Evolutionary conservation across 2,329 filamentous ascomycete genomes (phyloP), one percentile per base, ranked within the genome.

Genomic region (Fusarium xyrophilum): DNA sequence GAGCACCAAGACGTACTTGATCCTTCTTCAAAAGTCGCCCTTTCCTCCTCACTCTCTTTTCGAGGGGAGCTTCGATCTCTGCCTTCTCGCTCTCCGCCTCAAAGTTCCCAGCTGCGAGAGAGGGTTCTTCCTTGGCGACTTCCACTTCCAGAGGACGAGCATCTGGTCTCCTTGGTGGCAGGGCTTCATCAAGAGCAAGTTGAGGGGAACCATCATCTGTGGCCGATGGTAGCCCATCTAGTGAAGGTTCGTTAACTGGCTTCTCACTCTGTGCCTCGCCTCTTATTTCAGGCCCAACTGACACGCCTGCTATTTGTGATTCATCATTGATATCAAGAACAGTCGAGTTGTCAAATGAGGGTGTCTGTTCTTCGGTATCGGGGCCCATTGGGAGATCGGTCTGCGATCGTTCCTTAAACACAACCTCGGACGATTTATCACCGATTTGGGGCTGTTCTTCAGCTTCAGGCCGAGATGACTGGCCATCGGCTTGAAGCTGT

Each of bases 61-160:
- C 78, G 47, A 80, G 80, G 12, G 82, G 74, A 6, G 72, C 63
- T n/a, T 73, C 76, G 5, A 81, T 73, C 51, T 82, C 78, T 38
- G 71, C 64, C 38, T 75, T 73, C 54, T 78, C 73, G 23, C 47
- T 66, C 12, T 65, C 73, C 30, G 55, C 62, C 30, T 73, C 61
- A 17, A 56, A 56, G 7, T 70, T 64, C n/a, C 68, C 74, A 15
- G 68, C 73, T 30, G 75, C 72, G 13, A 57, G 63, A 12, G 67
- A 60, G 38, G 73, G 68, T 44, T 63, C 57, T 23, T 74, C 68
- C 36, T 70, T 65, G 2, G 65, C 64, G 56, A 72, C 48, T 23
- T 50, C 53, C 15, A 51, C 38, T 48, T 42, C 69, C 25, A 60
- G 68, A 13, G 50, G 56, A 52, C 71, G 67, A 38, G 65, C 58